Evolutionary conservation across 2,329 filamentous ascomycete genomes (phyloP).

Genomic region (Fusarium multiceps): DNA sequence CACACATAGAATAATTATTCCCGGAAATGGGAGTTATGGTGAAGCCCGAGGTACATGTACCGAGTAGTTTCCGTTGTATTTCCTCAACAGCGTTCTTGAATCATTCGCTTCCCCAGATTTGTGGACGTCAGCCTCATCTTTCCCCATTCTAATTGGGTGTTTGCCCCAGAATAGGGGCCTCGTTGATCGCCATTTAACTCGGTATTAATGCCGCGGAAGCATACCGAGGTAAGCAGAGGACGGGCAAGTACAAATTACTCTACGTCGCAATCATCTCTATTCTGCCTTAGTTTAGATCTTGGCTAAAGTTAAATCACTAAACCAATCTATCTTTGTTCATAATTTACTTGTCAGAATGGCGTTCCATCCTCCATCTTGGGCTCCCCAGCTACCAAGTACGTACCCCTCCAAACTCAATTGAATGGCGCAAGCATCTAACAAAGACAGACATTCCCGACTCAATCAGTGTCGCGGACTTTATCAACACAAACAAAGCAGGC

Average conservation of each 20-base stretch:
- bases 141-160: constrained; percentile 1
- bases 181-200: not conserved
- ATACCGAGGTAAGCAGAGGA: constrained; percentile 5
- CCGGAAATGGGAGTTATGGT: too few relatives aligned
- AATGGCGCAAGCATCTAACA: not conserved
- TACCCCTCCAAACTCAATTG: not conserved
- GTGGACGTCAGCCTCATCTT: not conserved
- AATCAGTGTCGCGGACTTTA: constrained; percentile 76
- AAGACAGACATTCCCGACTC: constrained; percentile 24
- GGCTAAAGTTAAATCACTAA: fast-evolving
- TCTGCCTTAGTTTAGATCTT: not conserved
- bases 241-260: not conserved
- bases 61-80: not conserved
- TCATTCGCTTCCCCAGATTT: constrained; percentile 25
- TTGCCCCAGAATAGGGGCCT: not conserved
- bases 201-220: constrained; percentile 17
- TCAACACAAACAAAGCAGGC: constrained; percentile 67
- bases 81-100: not conserved
- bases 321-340: not conserved
- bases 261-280: not conserved
- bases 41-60: not conserved
- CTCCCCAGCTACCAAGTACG: constrained; percentile 20
- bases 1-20: not conserved
- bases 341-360: constrained; percentile 2
- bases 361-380: constrained; percentile 24